These are phyloP conservation scores for Trichoderma lentiforme DNA, from an alignment of 2,329 filamentous ascomycete species.

Conservation along the genomic window DNA sequence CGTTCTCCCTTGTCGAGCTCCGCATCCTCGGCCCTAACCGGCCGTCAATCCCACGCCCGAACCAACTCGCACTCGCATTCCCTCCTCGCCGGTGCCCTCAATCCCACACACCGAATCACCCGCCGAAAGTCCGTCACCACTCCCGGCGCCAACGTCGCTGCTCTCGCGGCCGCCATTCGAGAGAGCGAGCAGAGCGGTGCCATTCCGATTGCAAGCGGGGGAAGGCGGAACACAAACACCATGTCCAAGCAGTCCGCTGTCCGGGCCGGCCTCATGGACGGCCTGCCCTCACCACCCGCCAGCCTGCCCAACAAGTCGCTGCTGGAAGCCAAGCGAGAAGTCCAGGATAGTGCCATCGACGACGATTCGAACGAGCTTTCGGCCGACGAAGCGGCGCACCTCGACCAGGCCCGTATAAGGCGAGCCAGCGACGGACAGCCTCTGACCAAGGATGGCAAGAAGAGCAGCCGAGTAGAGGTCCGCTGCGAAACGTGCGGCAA, in stretches of 20 bases:
- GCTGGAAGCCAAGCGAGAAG: constrained; percentile 46
- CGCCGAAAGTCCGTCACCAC: constrained; percentile 91
- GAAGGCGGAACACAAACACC: constrained; percentile 58
- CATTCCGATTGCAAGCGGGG: constrained; percentile 54
- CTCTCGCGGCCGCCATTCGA: constrained; percentile 68
- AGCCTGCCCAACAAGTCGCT: constrained; percentile 61
- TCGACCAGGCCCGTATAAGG: constrained; percentile 49
- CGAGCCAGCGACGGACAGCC: constrained; percentile 84
- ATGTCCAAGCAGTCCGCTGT: constrained; percentile 60
- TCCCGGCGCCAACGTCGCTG: constrained; percentile 68
- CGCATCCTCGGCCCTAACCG: constrained; percentile 55
- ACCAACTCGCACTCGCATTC: constrained; percentile 82
- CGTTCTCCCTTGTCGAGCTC: constrained; percentile 58
- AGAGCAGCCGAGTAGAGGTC: constrained; percentile 77
- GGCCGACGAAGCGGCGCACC: constrained; percentile 51
- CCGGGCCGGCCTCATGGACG: constrained; percentile 51
- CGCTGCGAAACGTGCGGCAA: constrained; percentile 98
- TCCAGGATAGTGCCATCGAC: constrained; percentile 62
- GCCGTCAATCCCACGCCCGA: constrained; percentile 64
- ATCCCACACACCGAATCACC: constrained; percentile 79
- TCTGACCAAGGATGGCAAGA: constrained; percentile 78
- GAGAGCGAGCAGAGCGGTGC: constrained; percentile 59
- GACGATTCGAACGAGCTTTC: constrained; percentile 62
- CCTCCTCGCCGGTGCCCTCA: constrained; percentile 71
- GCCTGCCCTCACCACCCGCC: constrained; percentile 61